These are phyloP conservation scores for Chlorella variabilis DNA, from an alignment of 163 green algal genomes.

Conservation along the genomic window DNA sequence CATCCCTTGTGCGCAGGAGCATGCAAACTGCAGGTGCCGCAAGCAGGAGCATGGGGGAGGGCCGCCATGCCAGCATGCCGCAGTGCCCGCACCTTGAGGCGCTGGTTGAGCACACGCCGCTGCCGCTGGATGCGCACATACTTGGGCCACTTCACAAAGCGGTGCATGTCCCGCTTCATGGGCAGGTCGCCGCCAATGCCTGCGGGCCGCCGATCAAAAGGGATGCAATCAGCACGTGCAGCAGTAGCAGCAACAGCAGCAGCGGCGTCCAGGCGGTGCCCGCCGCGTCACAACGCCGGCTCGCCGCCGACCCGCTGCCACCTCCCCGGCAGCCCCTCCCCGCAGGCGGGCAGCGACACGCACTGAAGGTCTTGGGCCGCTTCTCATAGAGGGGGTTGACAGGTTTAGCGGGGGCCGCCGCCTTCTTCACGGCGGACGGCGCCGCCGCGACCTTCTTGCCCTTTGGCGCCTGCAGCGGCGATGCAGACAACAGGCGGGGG, in stretches of 20 bases:
- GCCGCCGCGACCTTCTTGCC: constrained; percentile 83
- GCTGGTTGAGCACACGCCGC: constrained; percentile 91
- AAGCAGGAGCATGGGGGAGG: too few species aligned
- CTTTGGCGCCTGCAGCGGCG: constrained; percentile 60
- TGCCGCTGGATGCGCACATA: constrained; percentile 99
- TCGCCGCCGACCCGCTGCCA: too few species aligned
- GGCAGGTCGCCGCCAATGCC: constrained; percentile 73
- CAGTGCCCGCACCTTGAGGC: constrained; percentile 92
- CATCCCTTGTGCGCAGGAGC: too few species aligned
- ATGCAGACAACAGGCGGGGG: too few species aligned
- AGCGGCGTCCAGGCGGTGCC: too few species aligned
- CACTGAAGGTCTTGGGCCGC: constrained; percentile 81
- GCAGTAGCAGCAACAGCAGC: neutral
- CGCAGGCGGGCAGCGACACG: constrained; percentile 22
- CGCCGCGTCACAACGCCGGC: too few species aligned
- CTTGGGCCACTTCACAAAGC: constrained; percentile 99
- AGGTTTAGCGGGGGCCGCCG: constrained; percentile 60
- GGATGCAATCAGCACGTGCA: neutral
- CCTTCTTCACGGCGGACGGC: constrained; percentile 78
- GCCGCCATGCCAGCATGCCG: too few species aligned
- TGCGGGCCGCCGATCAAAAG: constrained; percentile 13
- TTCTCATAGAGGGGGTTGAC: constrained; percentile 92
- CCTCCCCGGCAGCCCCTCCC: too few species aligned
- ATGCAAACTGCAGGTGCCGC: too few species aligned
- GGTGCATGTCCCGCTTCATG: constrained; percentile 92